These are phyloP conservation scores for Globisporangium cederbergense DNA, from an alignment of 352 stramenopile genomes.

Conservation along the genomic window DNA sequence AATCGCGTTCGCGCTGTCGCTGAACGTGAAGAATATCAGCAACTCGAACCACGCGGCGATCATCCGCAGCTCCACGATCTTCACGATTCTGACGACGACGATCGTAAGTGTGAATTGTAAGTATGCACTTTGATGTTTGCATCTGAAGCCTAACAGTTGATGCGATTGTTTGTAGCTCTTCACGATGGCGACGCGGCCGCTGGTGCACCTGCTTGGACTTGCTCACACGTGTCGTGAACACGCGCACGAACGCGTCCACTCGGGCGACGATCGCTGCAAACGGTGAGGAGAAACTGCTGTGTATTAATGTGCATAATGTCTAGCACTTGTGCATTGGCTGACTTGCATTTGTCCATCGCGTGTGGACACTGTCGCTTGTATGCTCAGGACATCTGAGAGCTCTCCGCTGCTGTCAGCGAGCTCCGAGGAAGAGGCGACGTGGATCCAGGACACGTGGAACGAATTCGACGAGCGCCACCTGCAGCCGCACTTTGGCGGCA, in stretches of 20 bases:
- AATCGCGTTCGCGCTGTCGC: conserved; percentile 86
- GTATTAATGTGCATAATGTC: not conserved
- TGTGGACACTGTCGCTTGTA: not conserved
- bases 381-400: conserved; percentile 13
- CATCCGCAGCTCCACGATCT: conserved; percentile 65
- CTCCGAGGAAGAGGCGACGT: conserved; percentile 29
- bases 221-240: conserved; percentile 26
- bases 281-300: not conserved
- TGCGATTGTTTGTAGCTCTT: conserved; percentile 20
- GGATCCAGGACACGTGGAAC: conserved; percentile 52
- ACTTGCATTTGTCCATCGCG: not conserved
- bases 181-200: conserved; percentile 25
- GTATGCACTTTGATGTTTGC: too few species aligned
- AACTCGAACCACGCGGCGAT: conserved; percentile 48
- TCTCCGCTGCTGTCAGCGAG: conserved; percentile 23
- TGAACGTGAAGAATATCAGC: conserved; percentile 53
- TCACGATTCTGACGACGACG: conserved; percentile 65
- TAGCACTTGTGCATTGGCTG: not conserved
- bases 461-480: conserved; percentile 63
- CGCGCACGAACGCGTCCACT: conserved; percentile 15
- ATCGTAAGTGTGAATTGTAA: conserved; percentile 18
- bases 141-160: too few species aligned
- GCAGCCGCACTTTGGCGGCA: conserved; percentile 60
- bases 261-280: not conserved
- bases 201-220: conserved; percentile 24